A percentile compares a stretch with the other conserved stretches of the same genome.
Evolutionary conservation across 768 basidiomycete genomes (phyloP).

Genomic region (Tricholoma furcatifolium): DNA sequence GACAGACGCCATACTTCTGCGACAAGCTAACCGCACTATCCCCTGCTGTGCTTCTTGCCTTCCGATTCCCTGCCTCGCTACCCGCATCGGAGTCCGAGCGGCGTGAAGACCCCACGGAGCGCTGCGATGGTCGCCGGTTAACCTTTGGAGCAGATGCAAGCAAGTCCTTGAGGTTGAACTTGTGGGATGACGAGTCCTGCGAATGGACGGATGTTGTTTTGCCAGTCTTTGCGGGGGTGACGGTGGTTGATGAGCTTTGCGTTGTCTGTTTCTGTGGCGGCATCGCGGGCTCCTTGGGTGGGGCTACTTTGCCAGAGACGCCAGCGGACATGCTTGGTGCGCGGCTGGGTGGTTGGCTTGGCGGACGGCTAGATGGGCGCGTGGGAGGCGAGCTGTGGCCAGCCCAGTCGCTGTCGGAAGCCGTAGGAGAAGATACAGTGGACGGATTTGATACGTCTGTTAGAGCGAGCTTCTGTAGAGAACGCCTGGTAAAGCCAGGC

Average conservation of each 20-base stretch:
- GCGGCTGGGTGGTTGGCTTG: conserved; percentile 51
- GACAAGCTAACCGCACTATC: conserved; percentile 49
- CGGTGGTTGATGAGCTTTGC: conserved; percentile 14
- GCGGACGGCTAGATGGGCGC: conserved; percentile 46
- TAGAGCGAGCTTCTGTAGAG: conserved; percentile 41
- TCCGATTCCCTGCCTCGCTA: conserved; percentile 23
- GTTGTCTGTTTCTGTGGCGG: conserved; percentile 20
- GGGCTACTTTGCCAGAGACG: conserved; percentile 34
- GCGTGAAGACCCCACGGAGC: conserved; percentile 59
- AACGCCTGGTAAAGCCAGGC: conserved; percentile 45
- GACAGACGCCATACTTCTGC: conserved; percentile 96
- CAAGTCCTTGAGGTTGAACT: conserved; percentile 83
- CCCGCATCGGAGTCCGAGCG: conserved; percentile 66
- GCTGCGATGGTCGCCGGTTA: conserved; percentile 61
- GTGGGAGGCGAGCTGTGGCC: conserved; percentile 54
- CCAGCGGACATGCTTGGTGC: conserved; percentile 50
- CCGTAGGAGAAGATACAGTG: conserved; percentile 44
- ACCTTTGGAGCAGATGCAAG: conserved; percentile 75
- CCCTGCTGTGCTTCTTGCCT: conserved; percentile 38
- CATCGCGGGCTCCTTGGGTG: conserved; percentile 12
- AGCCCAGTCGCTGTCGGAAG: conserved; percentile 57
- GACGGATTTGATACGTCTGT: conserved; percentile 34
- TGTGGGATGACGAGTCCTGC: conserved; percentile 56
- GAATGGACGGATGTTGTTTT: conserved; percentile 47
- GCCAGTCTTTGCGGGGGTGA: conserved; percentile 17